Conservation (phyloP, 2,329 filamentous ascomycete species). For the Ceratocystis harringtonii region DNA sequence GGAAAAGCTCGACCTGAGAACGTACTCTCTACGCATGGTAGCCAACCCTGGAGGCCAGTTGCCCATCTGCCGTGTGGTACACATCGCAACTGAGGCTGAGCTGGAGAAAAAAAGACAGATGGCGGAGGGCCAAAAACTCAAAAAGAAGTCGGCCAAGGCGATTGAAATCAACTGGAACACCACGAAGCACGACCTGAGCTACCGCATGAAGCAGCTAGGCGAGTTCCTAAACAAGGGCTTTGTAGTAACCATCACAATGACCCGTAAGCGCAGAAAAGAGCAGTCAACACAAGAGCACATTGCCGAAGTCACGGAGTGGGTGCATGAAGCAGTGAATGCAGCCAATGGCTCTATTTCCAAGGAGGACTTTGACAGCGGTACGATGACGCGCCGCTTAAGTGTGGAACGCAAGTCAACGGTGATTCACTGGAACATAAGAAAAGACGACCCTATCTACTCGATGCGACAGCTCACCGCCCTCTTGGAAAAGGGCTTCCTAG, state of each 20-base stretch:
- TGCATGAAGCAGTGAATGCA: constrained; percentile 18
- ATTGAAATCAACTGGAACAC: constrained; percentile 90
- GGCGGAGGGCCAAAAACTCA: constrained; percentile 30
- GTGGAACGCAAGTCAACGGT: constrained; percentile 24
- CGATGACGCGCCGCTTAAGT: constrained; percentile 28
- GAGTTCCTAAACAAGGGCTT: constrained; percentile 60
- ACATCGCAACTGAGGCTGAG: constrained; percentile 38
- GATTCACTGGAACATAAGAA: neutral
- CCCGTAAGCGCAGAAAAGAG: constrained; percentile 41
- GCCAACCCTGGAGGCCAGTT: constrained; percentile 26
- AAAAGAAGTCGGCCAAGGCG: constrained; percentile 45
- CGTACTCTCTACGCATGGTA: constrained; percentile 30
- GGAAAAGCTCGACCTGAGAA: constrained; percentile 23
- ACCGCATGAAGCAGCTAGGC: constrained; percentile 50
- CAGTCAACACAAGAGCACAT: constrained; percentile 47
- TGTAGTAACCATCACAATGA: constrained; percentile 58
- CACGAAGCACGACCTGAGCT: constrained; percentile 55
- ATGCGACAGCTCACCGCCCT: neutral
- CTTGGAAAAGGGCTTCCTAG: neutral
- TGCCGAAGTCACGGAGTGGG: constrained; percentile 34
- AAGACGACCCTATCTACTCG: neutral
- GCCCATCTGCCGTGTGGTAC: constrained; percentile 52
- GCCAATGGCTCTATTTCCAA: constrained; percentile 29
- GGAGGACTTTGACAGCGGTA: constrained; percentile 31
- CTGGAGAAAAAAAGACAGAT: constrained; percentile 30